Percentiles rank a stretch among this genome's conserved stretches.
These are phyloP conservation scores for Stagonosporopsis cucurbitacearum DNA, from an alignment of 2,329 filamentous ascomycete species.

Conservation along the genomic window DNA sequence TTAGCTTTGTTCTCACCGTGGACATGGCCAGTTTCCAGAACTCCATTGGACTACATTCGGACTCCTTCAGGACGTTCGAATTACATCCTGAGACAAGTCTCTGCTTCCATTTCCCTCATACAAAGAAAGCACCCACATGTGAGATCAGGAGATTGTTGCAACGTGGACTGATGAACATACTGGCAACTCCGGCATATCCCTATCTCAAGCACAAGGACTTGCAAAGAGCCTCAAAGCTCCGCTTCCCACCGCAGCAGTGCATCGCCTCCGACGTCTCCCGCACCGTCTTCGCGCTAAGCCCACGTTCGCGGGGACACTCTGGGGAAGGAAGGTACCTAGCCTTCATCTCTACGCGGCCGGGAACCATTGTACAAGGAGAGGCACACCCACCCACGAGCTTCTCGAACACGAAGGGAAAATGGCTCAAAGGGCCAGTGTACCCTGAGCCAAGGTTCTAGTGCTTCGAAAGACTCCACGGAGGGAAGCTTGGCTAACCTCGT, in stretches of 20 bases:
- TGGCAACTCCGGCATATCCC: not conserved
- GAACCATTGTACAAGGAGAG: not conserved
- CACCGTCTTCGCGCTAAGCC: not conserved
- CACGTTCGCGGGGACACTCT: not conserved
- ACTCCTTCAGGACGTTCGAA: not conserved
- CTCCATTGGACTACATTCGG: not conserved
- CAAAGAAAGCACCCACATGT: not conserved
- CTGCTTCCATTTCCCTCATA: not conserved
- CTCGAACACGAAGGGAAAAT: not conserved
- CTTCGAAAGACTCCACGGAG: constrained; percentile 6
- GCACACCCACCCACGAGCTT: not conserved
- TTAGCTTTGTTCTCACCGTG: not conserved
- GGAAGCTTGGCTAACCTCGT: constrained; percentile 4
- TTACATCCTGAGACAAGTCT: not conserved
- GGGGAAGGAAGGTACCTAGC: not conserved
- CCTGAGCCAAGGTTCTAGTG: constrained; percentile 9
- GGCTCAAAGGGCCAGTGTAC: constrained; percentile 1
- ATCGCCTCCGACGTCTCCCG: not conserved
- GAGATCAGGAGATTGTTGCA: not conserved
- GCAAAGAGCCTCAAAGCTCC: no score
- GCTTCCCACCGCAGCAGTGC: not conserved
- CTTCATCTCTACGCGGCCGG: not conserved
- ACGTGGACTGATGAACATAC: not conserved
- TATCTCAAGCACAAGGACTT: not conserved
- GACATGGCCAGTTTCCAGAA: not conserved